These are phyloP conservation scores for Rickenella mellea DNA, from an alignment of 768 basidiomycete genomes.

Conservation along the genomic window DNA sequence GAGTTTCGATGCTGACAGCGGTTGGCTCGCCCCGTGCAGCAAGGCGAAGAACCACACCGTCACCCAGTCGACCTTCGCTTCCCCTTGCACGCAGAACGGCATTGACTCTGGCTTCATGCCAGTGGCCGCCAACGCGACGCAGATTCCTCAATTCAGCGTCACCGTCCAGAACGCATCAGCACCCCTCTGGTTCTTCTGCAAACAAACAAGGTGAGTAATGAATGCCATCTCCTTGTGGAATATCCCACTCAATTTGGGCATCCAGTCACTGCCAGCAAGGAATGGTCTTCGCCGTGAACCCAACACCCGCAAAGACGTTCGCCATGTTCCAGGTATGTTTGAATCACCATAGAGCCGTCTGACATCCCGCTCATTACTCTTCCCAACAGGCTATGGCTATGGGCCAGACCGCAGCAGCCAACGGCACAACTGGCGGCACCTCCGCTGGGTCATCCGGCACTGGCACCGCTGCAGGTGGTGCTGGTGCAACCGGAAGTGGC, in stretches of 20 bases:
- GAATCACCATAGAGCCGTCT: neutral
- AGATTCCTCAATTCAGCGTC: slow-evolving; percentile 35
- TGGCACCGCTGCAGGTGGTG: neutral
- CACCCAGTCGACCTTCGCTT: slow-evolving; percentile 50
- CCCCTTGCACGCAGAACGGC: slow-evolving; percentile 39
- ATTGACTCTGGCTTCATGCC: slow-evolving; percentile 44
- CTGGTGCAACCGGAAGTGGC: slow-evolving; percentile 8
- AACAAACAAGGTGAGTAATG: slow-evolving; percentile 26
- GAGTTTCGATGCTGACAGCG: slow-evolving; percentile 10
- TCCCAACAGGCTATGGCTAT: slow-evolving; percentile 20
- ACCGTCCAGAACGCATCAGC: slow-evolving; percentile 33
- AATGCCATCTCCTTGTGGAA: slow-evolving; percentile 9
- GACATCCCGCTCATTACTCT: neutral
- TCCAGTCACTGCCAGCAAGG: slow-evolving; percentile 39
- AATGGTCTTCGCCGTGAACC: slow-evolving; percentile 58
- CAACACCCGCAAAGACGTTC: slow-evolving; percentile 36
- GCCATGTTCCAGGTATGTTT: slow-evolving; percentile 33
- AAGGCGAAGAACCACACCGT: slow-evolving; percentile 40
- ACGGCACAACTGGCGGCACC: slow-evolving; percentile 9
- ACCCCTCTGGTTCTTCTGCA: slow-evolving; percentile 58
- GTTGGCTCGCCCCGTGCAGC: slow-evolving; percentile 14
- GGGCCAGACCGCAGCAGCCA: too few species aligned
- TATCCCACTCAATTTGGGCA: neutral
- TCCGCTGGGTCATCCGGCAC: slow-evolving; percentile 7
- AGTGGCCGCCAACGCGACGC: slow-evolving; percentile 21